Conservation (phyloP, 2,329 filamentous ascomycete genomes). For the Calonectria pteridis region DNA sequence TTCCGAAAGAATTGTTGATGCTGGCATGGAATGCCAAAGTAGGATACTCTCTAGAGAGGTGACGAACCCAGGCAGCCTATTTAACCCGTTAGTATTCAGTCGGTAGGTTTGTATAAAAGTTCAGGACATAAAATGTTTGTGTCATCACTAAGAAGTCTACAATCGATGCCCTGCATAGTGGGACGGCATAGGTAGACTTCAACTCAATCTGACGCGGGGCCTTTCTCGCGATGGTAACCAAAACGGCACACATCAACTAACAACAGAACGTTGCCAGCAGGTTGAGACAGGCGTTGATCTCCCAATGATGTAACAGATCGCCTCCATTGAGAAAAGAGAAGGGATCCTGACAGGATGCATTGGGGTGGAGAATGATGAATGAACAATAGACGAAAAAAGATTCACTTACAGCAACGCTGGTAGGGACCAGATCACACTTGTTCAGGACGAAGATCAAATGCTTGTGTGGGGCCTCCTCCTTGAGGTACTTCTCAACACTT, state of each 20-base stretch:
- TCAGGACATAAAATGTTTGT: slow-evolving; percentile 71
- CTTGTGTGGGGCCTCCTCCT: slow-evolving; percentile 94
- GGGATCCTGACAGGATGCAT: slow-evolving; percentile 88
- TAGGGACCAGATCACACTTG: slow-evolving; percentile 84
- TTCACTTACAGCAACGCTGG: slow-evolving; percentile 90
- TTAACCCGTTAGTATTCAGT: slow-evolving; percentile 37
- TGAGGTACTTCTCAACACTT: slow-evolving; percentile 85
- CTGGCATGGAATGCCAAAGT: slow-evolving; percentile 95
- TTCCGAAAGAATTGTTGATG: slow-evolving; percentile 96
- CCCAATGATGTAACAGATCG: slow-evolving; percentile 99
- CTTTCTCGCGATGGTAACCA: slow-evolving; percentile 84
- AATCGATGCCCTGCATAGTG: slow-evolving; percentile 64
- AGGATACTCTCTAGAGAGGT: slow-evolving; percentile 89
- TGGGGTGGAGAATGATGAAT: slow-evolving; percentile 60
- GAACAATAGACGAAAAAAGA: slow-evolving; percentile 23
- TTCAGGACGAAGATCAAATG: slow-evolving; percentile 72
- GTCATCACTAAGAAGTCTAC: slow-evolving; percentile 99
- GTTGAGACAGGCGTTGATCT: slow-evolving; percentile 76
- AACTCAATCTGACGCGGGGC: slow-evolving; percentile 95
- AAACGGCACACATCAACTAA: slow-evolving; percentile 86
- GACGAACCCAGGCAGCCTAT: slow-evolving; percentile 92
- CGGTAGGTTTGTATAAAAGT: slow-evolving; percentile 26
- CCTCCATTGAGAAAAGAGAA: slow-evolving; percentile 79
- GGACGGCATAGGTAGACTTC: slow-evolving; percentile 80
- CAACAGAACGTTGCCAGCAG: slow-evolving; percentile 50